These are phyloP conservation scores for Tetrastigma voinierianum DNA, from an alignment of 164 flowering plant species.

Conservation along the genomic window DNA sequence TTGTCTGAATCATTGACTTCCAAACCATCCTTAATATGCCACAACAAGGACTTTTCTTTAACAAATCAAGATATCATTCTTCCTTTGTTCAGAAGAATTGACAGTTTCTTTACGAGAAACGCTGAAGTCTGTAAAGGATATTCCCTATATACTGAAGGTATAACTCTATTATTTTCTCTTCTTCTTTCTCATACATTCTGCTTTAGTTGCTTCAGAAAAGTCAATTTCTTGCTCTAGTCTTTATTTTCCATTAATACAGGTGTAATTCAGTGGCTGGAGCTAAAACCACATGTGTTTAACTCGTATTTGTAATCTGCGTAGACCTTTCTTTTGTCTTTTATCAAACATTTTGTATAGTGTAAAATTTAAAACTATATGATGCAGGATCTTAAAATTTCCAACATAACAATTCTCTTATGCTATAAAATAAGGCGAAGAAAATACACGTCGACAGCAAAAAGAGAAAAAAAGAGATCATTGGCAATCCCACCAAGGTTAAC, in stretches of 20 bases:
- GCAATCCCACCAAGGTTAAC: no score
- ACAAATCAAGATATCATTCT: constrained; percentile 76
- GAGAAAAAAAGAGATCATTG: no score
- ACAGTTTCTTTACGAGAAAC: constrained; percentile 69
- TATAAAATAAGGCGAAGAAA: no score
- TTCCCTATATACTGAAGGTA: constrained; percentile 86
- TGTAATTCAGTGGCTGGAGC: neutral
- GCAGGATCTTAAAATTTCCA: no score
- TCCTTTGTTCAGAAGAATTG: constrained; percentile 79
- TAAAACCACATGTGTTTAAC: neutral
- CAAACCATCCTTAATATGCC: constrained; percentile 3
- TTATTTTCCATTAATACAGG: neutral
- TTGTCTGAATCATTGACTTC: neutral
- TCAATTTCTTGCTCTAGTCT: neutral
- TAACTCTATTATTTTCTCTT: constrained; percentile 3
- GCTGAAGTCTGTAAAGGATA: constrained; percentile 85
- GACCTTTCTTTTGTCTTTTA: no score
- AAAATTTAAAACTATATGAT: no score
- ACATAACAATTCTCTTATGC: no score
- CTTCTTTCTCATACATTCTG: neutral
- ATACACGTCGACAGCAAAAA: no score
- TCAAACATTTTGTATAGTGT: no score
- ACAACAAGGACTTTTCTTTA: constrained; percentile 18
- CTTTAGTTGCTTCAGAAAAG: neutral
- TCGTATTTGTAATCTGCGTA: no score